A percentile compares a stretch with the other conserved stretches of the same genome.
Conservation (phyloP, 345 rosid species). For the Citrus unshiu region DNA sequence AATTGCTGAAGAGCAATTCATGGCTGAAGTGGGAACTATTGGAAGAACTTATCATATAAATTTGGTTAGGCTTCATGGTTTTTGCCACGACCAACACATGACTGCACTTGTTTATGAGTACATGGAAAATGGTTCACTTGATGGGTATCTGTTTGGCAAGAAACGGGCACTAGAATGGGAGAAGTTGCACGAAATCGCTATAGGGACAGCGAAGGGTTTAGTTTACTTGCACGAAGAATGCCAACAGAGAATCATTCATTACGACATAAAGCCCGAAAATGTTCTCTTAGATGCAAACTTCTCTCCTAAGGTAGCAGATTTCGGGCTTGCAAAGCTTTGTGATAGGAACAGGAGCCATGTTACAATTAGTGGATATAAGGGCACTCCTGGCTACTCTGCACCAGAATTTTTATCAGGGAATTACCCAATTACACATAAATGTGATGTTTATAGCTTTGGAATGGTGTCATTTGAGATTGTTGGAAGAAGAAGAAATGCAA, state of each 20-base stretch:
- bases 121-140: conserved; percentile 14
- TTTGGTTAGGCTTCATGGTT: conserved; percentile 12
- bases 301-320: conserved; percentile 9
- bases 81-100: conserved; percentile 9
- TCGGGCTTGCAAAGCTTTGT: conserved; percentile 14
- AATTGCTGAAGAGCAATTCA: conserved; percentile 11
- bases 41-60: conserved; percentile 12
- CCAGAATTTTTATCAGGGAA: conserved; percentile 4
- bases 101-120: conserved; percentile 9
- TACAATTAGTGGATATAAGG: conserved; percentile 2
- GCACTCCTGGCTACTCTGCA: conserved; percentile 12
- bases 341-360: not conserved
- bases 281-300: conserved; percentile 4
- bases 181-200: not conserved
- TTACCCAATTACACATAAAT: conserved; percentile 6
- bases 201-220: conserved; percentile 10
- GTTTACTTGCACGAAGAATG: conserved; percentile 20
- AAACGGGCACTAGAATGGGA: not conserved
- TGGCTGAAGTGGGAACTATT: conserved; percentile 16
- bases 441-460: conserved; percentile 18
- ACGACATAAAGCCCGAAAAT: conserved; percentile 12
- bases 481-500: conserved; percentile 5
- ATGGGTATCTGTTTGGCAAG: not conserved
- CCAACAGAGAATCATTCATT: conserved; percentile 12
- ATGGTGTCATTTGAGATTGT: conserved; percentile 16